Conservation (phyloP, 1,284 basidiomycete species). For the Irpex sp. region DNA sequence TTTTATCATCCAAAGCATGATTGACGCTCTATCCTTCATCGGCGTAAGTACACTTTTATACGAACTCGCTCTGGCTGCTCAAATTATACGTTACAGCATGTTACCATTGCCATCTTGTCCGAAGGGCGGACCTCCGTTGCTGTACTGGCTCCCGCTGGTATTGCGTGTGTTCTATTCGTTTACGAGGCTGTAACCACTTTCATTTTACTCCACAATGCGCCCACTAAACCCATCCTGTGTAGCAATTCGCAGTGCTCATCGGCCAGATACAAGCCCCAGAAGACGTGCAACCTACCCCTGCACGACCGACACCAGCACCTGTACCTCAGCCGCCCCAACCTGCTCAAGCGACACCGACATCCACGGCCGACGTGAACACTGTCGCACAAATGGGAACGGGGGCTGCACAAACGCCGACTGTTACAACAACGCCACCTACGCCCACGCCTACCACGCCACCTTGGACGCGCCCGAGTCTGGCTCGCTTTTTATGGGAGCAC, state of each 20-base stretch:
- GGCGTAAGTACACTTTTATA: constrained; percentile 31
- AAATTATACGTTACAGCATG: constrained; percentile 40
- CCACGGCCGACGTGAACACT: constrained; percentile 6
- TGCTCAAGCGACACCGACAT: constrained; percentile 1
- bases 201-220: not conserved
- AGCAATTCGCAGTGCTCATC: constrained; percentile 83
- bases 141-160: constrained; percentile 77
- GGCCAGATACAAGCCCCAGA: constrained; percentile 84
- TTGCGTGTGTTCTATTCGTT: constrained; percentile 68
- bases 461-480: constrained; percentile 33
- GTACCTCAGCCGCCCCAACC: constrained; percentile 14
- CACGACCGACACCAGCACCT: constrained; percentile 22
- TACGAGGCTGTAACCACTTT: constrained; percentile 62
- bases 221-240: not conserved
- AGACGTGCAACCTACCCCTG: constrained; percentile 34
- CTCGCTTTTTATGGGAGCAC: constrained; percentile 51
- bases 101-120: constrained; percentile 80
- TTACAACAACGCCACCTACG: not conserved
- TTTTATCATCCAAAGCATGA: constrained; percentile 72
- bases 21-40: constrained; percentile 81
- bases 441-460: constrained; percentile 16
- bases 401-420: not conserved
- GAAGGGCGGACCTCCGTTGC: constrained; percentile 78
- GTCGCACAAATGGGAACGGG: not conserved
- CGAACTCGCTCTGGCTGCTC: not conserved